phyloP scores from a whole-genome alignment of 139 green algal species.

The Chlamydomonas sp. region DNA sequence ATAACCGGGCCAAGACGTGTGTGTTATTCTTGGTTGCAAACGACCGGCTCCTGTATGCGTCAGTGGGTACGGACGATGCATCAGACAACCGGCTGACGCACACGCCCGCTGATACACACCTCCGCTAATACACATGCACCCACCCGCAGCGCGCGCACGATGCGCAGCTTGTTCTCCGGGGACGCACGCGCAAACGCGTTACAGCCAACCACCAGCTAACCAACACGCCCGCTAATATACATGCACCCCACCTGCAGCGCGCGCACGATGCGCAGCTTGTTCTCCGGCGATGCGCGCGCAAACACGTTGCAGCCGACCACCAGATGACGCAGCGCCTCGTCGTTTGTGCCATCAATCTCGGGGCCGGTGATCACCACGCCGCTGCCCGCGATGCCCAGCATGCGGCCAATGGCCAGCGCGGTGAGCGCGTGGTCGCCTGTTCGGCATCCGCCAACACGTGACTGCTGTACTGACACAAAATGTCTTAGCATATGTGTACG shows the following conservation, averaged over 20 bases:
- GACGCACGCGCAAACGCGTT: constrained; percentile 66
- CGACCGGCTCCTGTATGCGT: too few relatives aligned
- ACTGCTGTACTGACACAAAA: too few relatives aligned
- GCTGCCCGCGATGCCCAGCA: constrained; percentile 51
- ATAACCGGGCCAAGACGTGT: too few relatives aligned
- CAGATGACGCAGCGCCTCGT: constrained; percentile 46
- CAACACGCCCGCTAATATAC: not conserved
- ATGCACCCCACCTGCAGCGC: constrained; percentile 37
- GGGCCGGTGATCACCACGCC: not conserved
- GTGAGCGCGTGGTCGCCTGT: constrained; percentile 57
- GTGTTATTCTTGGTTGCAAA: too few relatives aligned
- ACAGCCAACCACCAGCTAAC: not conserved
- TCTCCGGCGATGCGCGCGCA: constrained; percentile 66
- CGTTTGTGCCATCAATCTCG: constrained; percentile 56
- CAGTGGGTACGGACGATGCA: too few relatives aligned
- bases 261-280: constrained; percentile 73
- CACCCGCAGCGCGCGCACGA: constrained; percentile 54
- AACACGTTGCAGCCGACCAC: constrained; percentile 67
- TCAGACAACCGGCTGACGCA: not conserved
- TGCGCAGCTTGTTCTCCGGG: constrained; percentile 74
- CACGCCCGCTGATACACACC: not conserved
- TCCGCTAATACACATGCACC: not conserved
- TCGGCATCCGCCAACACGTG: too few relatives aligned
- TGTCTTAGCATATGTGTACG: too few relatives aligned
- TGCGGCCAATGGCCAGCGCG: constrained; percentile 50